Base-by-base conservation (phyloP, 1,284 basidiomycete species). In the Irpex sp. region DNA sequence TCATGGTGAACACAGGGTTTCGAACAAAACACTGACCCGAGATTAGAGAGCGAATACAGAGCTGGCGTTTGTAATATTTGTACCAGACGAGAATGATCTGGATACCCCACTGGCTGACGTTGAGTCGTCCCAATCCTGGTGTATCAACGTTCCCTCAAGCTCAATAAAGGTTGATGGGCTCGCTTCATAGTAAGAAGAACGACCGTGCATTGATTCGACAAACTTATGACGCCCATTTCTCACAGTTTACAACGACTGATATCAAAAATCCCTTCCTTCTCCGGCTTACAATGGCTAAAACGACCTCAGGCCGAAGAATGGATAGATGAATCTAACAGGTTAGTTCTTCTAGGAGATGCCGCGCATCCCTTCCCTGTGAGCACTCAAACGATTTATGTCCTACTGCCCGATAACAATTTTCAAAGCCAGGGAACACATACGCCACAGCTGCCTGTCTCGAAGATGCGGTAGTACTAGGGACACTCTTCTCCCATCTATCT, bases 381-480 rank as follows among this genome's bases (percentile, higher is more conserved):
- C 40, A 11, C 40, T 44, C 40, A 21, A 15, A 19, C 34, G 26
- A 9, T 37, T 63, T 38, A 34, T 52, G 6, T 13, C 34, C 8
- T 34, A 19, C 17, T 26, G 11, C 15, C 31, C n/a, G 11, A 9
- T 15, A 40, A 48, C 19, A 26, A 21, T 57, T 36, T 37, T 19
- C 9, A n/a, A 15, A 72, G 68, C 68, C 70, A 31, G 68, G 71
- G 34, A 65, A 62, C 9, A 64, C 65, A 13, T 70, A 71, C 57
- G 65, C 63, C 11, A 61, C 63, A 52, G 69, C 68, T 11, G 67
- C 70, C 66, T 68, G 66, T 9, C 63, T 73, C 26, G 73, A 74
- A 65, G 72, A 73, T 57, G 72, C 72, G 9, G 69, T 66, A 15
- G 71, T 72, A 13, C 64, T 74, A 21, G 70, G 71, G 57, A 65